phyloP scores from a whole-genome alignment of 345 rosid genomes.

The Orychophragmus violaceus region DNA sequence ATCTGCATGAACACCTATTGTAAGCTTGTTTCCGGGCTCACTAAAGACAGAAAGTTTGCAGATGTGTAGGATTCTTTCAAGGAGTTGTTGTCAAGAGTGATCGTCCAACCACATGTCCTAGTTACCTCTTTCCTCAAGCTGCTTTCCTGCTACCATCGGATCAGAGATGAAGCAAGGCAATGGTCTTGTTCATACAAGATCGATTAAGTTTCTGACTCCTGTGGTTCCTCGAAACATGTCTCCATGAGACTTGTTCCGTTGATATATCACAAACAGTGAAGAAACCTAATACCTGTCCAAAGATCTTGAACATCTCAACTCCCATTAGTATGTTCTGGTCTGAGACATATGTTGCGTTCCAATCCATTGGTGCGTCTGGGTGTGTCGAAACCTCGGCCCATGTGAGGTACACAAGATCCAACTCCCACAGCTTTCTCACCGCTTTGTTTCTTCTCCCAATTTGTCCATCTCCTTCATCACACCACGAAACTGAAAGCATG shows the following conservation, averaged over 20 bases:
- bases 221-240: conserved; percentile 69
- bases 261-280: conserved; percentile 56
- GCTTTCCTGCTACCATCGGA: too few species aligned
- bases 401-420: conserved; percentile 73
- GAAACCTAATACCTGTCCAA: conserved; percentile 90
- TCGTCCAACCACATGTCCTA: too few species aligned
- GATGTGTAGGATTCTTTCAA: too few species aligned
- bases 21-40: too few species aligned
- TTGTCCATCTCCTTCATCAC: conserved; percentile 86
- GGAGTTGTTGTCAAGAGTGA: too few species aligned
- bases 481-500: conserved; percentile 96
- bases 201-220: conserved; percentile 72
- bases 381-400: conserved; percentile 86
- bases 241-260: conserved; percentile 48
- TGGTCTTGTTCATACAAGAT: conserved; percentile 70
- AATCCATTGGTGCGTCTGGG: conserved; percentile 99
- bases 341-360: conserved; percentile 86
- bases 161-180: conserved; percentile 67
- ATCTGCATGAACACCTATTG: too few species aligned
- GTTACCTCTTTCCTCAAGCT: too few species aligned
- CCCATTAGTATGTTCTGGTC: conserved; percentile 68
- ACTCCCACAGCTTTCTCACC: conserved; percentile 89
- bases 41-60: too few species aligned
- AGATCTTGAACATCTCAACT: conserved; percentile 95
- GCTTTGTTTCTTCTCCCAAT: conserved; percentile 97